Evolutionary conservation across 306 rosid genomes (phyloP).

Genomic region (Quercus parvula): DNA sequence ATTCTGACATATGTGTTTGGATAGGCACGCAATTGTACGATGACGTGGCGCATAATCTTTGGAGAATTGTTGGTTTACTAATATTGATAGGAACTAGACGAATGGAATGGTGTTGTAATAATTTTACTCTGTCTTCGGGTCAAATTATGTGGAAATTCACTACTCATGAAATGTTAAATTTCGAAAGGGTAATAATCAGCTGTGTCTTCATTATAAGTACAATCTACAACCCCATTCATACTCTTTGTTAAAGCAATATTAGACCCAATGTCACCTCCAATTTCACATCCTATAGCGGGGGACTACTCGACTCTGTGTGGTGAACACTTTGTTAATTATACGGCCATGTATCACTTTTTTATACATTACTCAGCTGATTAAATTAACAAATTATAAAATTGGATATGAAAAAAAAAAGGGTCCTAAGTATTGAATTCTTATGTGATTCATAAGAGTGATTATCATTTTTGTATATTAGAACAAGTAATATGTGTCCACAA

Average conservation of each 20-base stretch:
- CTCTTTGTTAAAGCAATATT: too few species aligned
- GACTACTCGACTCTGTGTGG: too few species aligned
- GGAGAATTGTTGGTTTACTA: neutral
- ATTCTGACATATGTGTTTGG: neutral
- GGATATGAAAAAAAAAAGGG: too few species aligned
- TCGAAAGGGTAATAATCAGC: constrained; percentile 8
- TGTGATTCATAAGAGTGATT: rapidly evolving
- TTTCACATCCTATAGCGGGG: too few species aligned
- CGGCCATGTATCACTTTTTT: too few species aligned
- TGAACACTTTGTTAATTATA: too few species aligned
- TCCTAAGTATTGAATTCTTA: too few species aligned
- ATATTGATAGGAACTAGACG: constrained; percentile 1
- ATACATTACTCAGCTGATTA: too few species aligned
- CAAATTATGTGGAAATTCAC: constrained; percentile 61
- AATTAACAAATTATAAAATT: too few species aligned
- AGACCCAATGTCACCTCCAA: too few species aligned
- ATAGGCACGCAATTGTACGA: neutral
- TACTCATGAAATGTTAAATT: constrained; percentile 38
- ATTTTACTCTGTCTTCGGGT: constrained; percentile 23
- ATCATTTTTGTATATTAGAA: too few species aligned
- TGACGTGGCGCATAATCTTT: neutral
- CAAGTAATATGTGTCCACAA: too few species aligned
- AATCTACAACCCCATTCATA: neutral
- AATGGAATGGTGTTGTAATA: constrained; percentile 12
- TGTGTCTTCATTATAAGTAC: neutral